phyloP scores from a whole-genome alignment of 352 stramenopile genomes.

The Globisporangium cylindrosporum region DNA sequence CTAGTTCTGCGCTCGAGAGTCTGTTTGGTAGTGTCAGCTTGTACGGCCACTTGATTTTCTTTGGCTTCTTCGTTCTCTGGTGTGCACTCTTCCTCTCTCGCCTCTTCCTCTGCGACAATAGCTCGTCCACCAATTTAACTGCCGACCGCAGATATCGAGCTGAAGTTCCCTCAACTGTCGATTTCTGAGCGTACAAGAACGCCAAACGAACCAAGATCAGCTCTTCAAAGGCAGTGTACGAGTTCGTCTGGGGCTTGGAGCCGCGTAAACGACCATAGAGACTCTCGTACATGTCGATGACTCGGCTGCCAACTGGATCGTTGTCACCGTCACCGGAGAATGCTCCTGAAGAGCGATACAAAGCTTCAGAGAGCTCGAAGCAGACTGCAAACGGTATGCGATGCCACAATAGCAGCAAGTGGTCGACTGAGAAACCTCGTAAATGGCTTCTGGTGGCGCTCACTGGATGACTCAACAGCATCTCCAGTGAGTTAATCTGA shows the following conservation, averaged over 20 bases:
- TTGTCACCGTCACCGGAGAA: slow-evolving; percentile 7
- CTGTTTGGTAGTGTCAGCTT: slow-evolving; percentile 24
- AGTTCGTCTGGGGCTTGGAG: slow-evolving; percentile 21
- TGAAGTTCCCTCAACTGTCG: slow-evolving; percentile 3
- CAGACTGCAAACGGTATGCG: slow-evolving; percentile 56
- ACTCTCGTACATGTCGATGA: slow-evolving; percentile 58
- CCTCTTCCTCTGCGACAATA: slow-evolving; percentile 27
- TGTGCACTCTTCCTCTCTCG: not conserved
- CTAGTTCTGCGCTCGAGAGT: slow-evolving; percentile 30
- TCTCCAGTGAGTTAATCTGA: not conserved
- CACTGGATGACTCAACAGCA: not conserved
- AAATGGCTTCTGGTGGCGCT: not conserved
- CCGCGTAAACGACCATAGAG: slow-evolving; percentile 46
- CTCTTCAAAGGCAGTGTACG: slow-evolving; percentile 49
- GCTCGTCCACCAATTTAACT: slow-evolving; percentile 27
- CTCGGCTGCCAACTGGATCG: not conserved
- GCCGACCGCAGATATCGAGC: slow-evolving; percentile 22
- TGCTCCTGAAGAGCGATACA: slow-evolving; percentile 34
- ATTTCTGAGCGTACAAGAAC: slow-evolving; percentile 40
- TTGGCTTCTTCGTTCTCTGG: slow-evolving; percentile 17
- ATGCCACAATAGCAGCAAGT: slow-evolving; percentile 52
- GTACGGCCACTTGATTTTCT: slow-evolving; percentile 33
- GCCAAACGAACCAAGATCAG: slow-evolving; percentile 46
- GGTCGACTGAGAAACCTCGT: slow-evolving; percentile 10
- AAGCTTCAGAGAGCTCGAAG: slow-evolving; percentile 59